Evolutionary conservation across 148 eudicot genomes (phyloP), one percentile per base, ranked within the genome.

Genomic region (Diospyros kaki): DNA sequence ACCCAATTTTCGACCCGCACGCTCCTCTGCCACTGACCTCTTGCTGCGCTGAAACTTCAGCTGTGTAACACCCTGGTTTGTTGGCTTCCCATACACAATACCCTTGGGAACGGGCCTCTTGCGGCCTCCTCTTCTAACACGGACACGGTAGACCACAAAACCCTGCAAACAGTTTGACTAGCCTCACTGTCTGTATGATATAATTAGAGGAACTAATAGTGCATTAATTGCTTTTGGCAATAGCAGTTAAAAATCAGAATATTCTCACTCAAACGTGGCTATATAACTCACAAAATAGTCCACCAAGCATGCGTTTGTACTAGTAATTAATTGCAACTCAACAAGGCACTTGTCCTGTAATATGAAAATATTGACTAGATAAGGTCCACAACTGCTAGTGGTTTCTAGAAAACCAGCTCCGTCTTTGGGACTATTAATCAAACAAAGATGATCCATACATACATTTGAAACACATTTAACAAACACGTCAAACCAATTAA

Each of bases 21-120:
- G 83, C 71, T 87, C 88, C 50, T 87, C 88, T 8, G 90, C 88
- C 66, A 87, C 88, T 10, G 90, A 83, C 68, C 88, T 83, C 85
- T 87, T 87, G 84, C 87, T 84, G 39, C 88, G 83, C 83, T 83
- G 90, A 65, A 87, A 87, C 79, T 87, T 87, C 59, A 87, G 71
- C 53, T 87, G 90, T 18, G 91, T 87, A 74, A 87, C 85, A 69
- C 87, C 91, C 79, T 85, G 87, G 91, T 85, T 85, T 38, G 91
- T 85, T 18, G 91, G 91, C 80, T 83, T 85, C 15, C 87, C 86
- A 78, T 87, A 84, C 58, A 87, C 90, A 76, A 84, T 82, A 80
- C 90, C 90, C 80, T 87, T 84, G 58, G 90, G 85, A 14, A 83
- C 90, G 13, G 90, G 90, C 81, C 90, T 85, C 86, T 83, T 87